Percentiles rank a stretch among this genome's conserved stretches.
Conservation (phyloP, 1,284 basidiomycete genomes). For the Microbotryum intermedium region DNA sequence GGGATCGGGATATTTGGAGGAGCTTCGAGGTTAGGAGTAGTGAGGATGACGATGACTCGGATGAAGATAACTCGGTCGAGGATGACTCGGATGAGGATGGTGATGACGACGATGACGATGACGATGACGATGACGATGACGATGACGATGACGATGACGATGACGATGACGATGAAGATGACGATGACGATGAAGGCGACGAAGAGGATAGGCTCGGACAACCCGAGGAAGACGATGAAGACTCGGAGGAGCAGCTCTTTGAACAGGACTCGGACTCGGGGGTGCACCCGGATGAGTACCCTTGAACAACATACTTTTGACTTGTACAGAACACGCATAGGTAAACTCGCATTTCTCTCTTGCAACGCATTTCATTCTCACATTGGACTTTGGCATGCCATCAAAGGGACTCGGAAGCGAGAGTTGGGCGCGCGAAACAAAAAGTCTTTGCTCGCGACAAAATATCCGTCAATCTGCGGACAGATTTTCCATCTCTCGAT, state of each 20-base stretch:
- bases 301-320: too few species aligned
- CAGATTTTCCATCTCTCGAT: too few species aligned
- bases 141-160: background rate
- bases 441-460: too few species aligned
- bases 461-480: too few species aligned
- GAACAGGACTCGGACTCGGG: too few species aligned
- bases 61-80: background rate
- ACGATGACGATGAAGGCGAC: constrained; percentile 1
- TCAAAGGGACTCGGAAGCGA: too few species aligned
- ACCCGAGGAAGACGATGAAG: background rate
- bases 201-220: background rate
- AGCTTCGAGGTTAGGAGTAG: background rate
- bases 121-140: background rate
- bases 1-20: background rate
- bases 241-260: background rate
- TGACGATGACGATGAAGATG: background rate
- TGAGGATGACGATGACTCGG: constrained; percentile 5
- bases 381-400: too few species aligned
- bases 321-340: too few species aligned
- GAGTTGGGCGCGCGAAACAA: too few species aligned
- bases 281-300: too few species aligned
- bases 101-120: background rate
- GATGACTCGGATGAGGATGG: background rate
- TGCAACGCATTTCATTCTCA: too few species aligned
- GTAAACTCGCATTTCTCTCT: too few species aligned